Evolutionary conservation across 257 asterid species (phyloP).

Genomic region (Datura wrightii): DNA sequence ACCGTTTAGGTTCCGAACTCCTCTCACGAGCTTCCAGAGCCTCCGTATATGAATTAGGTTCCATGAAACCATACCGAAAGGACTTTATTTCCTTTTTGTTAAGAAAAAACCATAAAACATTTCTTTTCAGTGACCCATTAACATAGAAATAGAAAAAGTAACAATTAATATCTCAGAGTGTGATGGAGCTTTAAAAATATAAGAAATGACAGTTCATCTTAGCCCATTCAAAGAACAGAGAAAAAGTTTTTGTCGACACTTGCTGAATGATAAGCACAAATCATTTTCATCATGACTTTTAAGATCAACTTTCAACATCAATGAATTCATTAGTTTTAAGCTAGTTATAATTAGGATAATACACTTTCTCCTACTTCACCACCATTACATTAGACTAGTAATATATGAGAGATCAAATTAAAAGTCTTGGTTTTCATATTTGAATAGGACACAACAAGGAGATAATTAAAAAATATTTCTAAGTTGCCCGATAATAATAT

Average conservation of each 20-base stretch:
- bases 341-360: conserved; percentile 15
- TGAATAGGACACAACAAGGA: too few species aligned
- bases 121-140: conserved; percentile 4
- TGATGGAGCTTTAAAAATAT: not conserved
- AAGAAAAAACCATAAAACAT: not conserved
- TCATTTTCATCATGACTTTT: not conserved
- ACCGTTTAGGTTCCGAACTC: too few species aligned
- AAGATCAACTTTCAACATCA: conserved; percentile 13
- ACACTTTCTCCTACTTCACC: not conserved
- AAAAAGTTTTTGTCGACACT: not conserved
- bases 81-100: not conserved
- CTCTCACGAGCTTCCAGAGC: not conserved
- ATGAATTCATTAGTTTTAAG: conserved; percentile 19
- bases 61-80: not conserved
- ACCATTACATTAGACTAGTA: not conserved
- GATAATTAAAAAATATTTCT: too few species aligned
- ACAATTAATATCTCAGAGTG: not conserved
- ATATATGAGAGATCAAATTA: too few species aligned
- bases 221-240: not conserved
- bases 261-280: conserved; percentile 12
- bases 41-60: not conserved
- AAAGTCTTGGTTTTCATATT: too few species aligned
- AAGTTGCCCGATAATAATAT: too few species aligned
- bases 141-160: conserved; percentile 2
- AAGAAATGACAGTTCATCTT: conserved; percentile 24